Conservation (phyloP, 2,329 filamentous ascomycete species). For the Fusarium sp. region DNA sequence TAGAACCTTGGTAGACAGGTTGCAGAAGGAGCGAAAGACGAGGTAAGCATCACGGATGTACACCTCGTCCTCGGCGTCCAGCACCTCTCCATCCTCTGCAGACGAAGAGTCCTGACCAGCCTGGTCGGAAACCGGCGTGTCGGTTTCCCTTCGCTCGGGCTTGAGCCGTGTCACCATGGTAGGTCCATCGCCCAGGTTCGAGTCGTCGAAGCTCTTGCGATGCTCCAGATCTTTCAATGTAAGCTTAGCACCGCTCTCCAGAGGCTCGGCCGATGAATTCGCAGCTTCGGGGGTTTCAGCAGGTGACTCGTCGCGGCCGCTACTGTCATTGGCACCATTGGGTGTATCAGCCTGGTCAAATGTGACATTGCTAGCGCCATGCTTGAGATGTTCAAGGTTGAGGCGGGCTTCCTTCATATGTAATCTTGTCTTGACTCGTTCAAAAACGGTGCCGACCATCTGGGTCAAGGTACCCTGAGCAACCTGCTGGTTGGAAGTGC, state of each 20-base stretch:
- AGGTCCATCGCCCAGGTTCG: constrained; percentile 72
- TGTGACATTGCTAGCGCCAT: constrained; percentile 63
- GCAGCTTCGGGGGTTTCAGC: constrained; percentile 45
- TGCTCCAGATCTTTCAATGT: constrained; percentile 75
- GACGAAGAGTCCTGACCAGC: constrained; percentile 64
- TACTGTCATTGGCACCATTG: constrained; percentile 53
- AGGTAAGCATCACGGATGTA: constrained; percentile 98
- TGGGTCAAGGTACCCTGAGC: constrained; percentile 97
- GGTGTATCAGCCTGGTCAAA: constrained; percentile 59
- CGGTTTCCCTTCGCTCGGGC: constrained; percentile 55
- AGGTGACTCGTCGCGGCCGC: constrained; percentile 51
- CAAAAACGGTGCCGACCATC: constrained; percentile 98
- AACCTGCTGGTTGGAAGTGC: constrained; percentile 93
- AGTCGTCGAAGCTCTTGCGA: constrained; percentile 76
- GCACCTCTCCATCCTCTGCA: constrained; percentile 68
- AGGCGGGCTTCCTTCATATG: constrained; percentile 86
- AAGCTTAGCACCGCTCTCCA: constrained; percentile 63
- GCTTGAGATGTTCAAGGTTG: constrained; percentile 64
- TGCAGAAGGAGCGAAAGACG: constrained; percentile 97
- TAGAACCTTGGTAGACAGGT: constrained; percentile 92
- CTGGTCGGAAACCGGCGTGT: constrained; percentile 62
- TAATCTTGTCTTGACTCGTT: constrained; percentile 87
- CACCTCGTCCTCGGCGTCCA: constrained; percentile 87
- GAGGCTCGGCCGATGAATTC: constrained; percentile 39
- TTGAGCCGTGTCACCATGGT: constrained; percentile 75